Evolutionary conservation across 2,329 filamentous ascomycete genomes (phyloP), one percentile per base, ranked within the genome.

Genomic region (Colletotrichum sp.): DNA sequence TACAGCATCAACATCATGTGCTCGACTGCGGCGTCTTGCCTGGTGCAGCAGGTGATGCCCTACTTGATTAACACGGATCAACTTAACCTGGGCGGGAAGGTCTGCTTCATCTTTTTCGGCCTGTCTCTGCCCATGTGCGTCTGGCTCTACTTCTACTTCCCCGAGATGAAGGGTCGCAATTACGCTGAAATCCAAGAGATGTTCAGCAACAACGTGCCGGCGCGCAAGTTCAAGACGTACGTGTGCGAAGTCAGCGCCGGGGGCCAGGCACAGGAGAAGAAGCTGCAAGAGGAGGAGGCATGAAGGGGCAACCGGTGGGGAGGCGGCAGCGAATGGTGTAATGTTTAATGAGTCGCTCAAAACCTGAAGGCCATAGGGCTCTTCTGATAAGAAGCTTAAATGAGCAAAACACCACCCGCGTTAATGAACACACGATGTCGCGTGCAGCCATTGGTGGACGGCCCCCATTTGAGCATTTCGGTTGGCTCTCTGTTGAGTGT

Each of bases 1-100:
- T 83, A 83, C 77, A 81, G 79, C 13, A 82, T 83, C 79, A 84
- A 83, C 77, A 81, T 83, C 44, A 81, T 84, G 80, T 75, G 69
- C 12, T 76, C 80, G 5, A 84, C 81, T 8, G 80, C 80, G 7
- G 79, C 81, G 4, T 83, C 81, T 2, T 83, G 81, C 74, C 49
- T 81, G 57, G 77, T 82, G 10, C 79, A 80, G 10, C 81, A 83
- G 66, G 78, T 82, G 52, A 79, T 83, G 74, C 82, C 82, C 8
- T 82, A 82, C 32, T 77, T 84, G 16, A 79, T 84, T 52, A 81
- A 82, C 67, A 78, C 80, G 6, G 80, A 79, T 28, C 76, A 83
- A 66, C 81, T 82, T 26, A 83, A 84, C 63, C 78, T 83, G 34
- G 82, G 82, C 9, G 81, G 80, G 44, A 83, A 83, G 71, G 80